phyloP scores from a whole-genome alignment of 2,329 filamentous ascomycete genomes.

The Colletotrichum incanum region DNA sequence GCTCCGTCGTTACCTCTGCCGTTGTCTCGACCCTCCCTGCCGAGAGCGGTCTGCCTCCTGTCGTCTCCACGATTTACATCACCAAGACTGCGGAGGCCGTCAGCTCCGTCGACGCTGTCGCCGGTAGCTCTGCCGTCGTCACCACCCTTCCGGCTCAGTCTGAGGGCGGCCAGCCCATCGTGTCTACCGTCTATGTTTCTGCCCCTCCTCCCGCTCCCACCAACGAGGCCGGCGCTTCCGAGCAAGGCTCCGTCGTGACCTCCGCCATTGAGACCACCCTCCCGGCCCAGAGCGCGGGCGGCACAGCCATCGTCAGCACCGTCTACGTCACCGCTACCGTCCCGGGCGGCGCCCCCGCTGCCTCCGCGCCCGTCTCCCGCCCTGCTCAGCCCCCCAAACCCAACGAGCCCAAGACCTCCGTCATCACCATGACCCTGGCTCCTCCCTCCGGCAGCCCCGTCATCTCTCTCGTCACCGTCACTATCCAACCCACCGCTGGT shows the following conservation, averaged over 20 bases:
- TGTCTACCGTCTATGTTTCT: conserved; percentile 17
- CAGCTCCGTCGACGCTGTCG: conserved; percentile 31
- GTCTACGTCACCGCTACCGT: conserved; percentile 25
- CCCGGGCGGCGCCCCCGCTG: neutral
- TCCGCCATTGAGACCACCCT: conserved; percentile 29
- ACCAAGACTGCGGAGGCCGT: conserved; percentile 25
- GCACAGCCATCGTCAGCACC: conserved; percentile 11
- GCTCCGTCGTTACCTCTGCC: conserved; percentile 18
- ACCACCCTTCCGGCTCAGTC: conserved; percentile 28
- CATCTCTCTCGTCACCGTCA: conserved; percentile 38
- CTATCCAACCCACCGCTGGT: conserved; percentile 26
- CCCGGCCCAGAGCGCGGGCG: conserved; percentile 29
- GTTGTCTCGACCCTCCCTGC: conserved; percentile 19
- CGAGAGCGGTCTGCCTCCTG: neutral
- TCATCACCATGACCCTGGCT: conserved; percentile 40
- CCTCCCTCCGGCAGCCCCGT: conserved; percentile 29
- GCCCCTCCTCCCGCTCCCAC: conserved; percentile 5
- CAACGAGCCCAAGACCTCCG: conserved; percentile 38
- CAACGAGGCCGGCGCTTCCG: conserved; percentile 1
- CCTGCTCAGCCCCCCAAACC: conserved; percentile 27
- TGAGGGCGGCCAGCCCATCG: neutral
- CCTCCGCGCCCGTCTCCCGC: neutral
- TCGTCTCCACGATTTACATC: conserved; percentile 13
- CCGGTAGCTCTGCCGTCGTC: conserved; percentile 23
- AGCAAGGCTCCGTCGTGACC: neutral